Conservation (phyloP, 768 basidiomycete species). For the Xerocomus brunneocitrinus region DNA sequence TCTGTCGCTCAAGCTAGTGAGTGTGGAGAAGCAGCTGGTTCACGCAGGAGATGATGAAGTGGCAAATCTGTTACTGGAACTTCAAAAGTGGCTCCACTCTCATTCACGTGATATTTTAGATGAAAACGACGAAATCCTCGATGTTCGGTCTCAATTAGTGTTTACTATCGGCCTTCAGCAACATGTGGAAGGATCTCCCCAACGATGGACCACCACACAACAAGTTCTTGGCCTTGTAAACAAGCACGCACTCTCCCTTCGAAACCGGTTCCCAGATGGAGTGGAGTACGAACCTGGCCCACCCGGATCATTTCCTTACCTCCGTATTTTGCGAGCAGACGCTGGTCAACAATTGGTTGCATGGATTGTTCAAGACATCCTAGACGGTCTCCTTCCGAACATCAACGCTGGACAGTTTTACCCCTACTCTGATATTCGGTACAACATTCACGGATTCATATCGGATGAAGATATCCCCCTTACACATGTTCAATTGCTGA, state of each 20-base stretch:
- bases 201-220: constrained; percentile 40
- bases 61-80: constrained; percentile 20
- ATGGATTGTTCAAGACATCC: constrained; percentile 7
- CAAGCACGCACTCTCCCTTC: constrained; percentile 3
- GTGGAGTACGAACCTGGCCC: constrained; percentile 6
- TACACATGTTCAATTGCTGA: neutral
- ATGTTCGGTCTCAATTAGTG: constrained; percentile 44
- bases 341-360: constrained; percentile 6
- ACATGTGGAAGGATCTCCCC: constrained; percentile 36
- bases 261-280: neutral
- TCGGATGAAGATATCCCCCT: constrained; percentile 3
- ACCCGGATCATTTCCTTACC: constrained; percentile 5
- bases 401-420: constrained; percentile 1
- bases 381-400: constrained; percentile 5
- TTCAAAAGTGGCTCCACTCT: constrained; percentile 17
- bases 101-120: constrained; percentile 18
- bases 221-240: constrained; percentile 23
- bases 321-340: constrained; percentile 11
- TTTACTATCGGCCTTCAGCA: constrained; percentile 40
- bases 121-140: constrained; percentile 25
- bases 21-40: constrained; percentile 29
- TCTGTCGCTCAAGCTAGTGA: constrained; percentile 44
- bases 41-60: constrained; percentile 12
- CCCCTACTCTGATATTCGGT: neutral
- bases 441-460: constrained; percentile 14